Evolutionary conservation across 2,329 filamentous ascomycete genomes (phyloP), one percentile per base, ranked within the genome.

Genomic region (Hypoxylon sp.): DNA sequence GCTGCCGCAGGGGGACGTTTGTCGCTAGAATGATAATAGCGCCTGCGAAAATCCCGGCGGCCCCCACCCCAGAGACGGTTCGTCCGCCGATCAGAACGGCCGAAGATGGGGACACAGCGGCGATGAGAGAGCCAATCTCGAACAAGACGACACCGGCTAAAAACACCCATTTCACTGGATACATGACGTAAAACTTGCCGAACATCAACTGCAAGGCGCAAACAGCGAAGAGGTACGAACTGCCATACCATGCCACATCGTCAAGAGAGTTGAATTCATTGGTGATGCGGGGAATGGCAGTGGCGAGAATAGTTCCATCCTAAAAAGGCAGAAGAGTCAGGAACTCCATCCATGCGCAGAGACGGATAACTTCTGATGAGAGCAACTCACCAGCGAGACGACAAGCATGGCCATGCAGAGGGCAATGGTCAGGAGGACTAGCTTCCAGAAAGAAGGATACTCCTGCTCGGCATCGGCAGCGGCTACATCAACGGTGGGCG

Each of bases 41-140:
- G 3, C 81, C 81, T 2, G 76, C 74, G n/a, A 78, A 75, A 13
- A 81, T 75, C 1, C 80, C 80, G 0, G 75, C 79, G 2, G 73
- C 77, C 0, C 80, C 81, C 1, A 79, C 38, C 1, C 80, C 81
- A 2, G 80, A 74, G 0, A 82, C 49, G 0, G 79, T 79, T 17
- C 81, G 75, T 0, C 81, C 81, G 0, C 75, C 67, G n/a, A 82
- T 82, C 2, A 82, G 77, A 6, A 67, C 64, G 14, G 59, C 49
- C 2, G 64, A 67, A 4, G 64, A 63, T 2, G 64, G 64, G 30
- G 64, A 63, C 19, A 67, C 64, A 43, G 38, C 59, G 2, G 75
- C 76, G 41, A 68, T 66, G 10, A 68, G 58, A n/a, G 62, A 66
- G n/a, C 67, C 67, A 25, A 69, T 63, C 46, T 67, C 60, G 30